Percentiles rank a stretch among this genome's conserved stretches.
phyloP scores from a whole-genome alignment of 192 early-diverging fungal genomes.

The Coemansia furcata region DNA sequence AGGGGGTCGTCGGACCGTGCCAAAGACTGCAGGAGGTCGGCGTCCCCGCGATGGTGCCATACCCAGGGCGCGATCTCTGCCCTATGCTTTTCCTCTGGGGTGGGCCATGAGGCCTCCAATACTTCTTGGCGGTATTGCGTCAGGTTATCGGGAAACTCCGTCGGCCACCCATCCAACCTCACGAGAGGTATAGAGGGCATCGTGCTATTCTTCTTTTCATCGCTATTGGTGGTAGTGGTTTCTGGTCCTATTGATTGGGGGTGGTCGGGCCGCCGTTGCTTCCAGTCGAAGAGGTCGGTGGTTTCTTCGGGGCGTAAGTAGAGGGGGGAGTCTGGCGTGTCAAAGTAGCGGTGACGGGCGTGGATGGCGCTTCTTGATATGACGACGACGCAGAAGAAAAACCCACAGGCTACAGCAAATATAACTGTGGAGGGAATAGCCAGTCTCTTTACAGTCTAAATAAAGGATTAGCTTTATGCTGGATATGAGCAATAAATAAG shows the following conservation, averaged over 20 bases:
- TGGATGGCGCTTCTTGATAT: conserved; percentile 12
- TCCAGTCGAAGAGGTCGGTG: background rate
- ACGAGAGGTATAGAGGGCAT: background rate
- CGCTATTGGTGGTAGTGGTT: background rate
- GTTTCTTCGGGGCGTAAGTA: background rate
- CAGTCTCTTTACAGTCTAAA: conserved; percentile 30
- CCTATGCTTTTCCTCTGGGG: conserved; percentile 15
- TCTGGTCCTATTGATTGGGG: background rate
- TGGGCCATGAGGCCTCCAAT: conserved; percentile 15
- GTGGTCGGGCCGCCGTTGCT: background rate
- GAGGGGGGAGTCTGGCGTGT: background rate
- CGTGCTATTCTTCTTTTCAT: background rate
- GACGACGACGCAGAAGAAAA: conserved; percentile 21
- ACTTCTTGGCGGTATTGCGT: conserved; percentile 24
- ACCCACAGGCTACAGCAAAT: conserved; percentile 18
- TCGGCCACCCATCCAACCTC: conserved; percentile 42
- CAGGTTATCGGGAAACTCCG: conserved; percentile 31
- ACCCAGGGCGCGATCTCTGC: conserved; percentile 53
- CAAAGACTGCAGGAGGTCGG: conserved; percentile 13
- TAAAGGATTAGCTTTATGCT: background rate
- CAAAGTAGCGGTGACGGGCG: background rate
- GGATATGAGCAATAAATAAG: too few species aligned
- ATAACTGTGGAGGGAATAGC: conserved; percentile 34
- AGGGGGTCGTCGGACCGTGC: background rate
- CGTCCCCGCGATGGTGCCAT: conserved; percentile 49